Evolutionary conservation across 148 eudicot genomes (phyloP).

Genomic region (Linanthus parryae): DNA sequence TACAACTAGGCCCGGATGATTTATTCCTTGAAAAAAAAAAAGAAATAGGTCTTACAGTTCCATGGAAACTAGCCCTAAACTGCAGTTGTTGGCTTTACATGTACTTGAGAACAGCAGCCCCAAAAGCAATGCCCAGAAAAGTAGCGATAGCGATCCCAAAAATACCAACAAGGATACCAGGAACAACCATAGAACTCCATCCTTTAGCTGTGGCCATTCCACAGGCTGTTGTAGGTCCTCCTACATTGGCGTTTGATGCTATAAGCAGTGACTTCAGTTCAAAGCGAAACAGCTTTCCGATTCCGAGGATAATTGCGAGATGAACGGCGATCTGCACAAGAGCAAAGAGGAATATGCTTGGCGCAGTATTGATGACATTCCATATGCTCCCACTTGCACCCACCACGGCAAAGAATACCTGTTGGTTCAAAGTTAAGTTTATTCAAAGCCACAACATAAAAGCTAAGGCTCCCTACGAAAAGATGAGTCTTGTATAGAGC

Average conservation of each 20-base stretch:
- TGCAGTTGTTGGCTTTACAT: constrained; percentile 47
- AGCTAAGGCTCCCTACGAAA: too few relatives aligned
- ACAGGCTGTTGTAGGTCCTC: constrained; percentile 94
- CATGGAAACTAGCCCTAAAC: too few relatives aligned
- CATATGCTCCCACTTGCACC: constrained; percentile 80
- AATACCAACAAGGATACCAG: constrained; percentile 88
- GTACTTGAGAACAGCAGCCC: constrained; percentile 46
- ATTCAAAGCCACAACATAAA: too few relatives aligned
- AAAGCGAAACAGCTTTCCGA: constrained; percentile 58
- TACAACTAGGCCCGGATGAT: too few relatives aligned
- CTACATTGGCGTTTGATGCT: constrained; percentile 92
- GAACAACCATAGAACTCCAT: constrained; percentile 79
- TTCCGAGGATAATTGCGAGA: constrained; percentile 69
- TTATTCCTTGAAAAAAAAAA: too few relatives aligned
- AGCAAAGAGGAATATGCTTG: constrained; percentile 77
- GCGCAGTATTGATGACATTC: constrained; percentile 73
- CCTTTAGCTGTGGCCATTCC: constrained; percentile 99
- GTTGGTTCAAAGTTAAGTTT: too few relatives aligned
- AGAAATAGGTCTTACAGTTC: too few relatives aligned
- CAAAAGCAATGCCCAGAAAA: constrained; percentile 75
- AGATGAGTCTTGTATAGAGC: too few relatives aligned
- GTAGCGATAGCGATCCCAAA: constrained; percentile 92
- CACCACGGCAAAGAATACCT: constrained; percentile 85
- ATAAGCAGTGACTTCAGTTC: constrained; percentile 61
- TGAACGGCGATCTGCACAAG: constrained; percentile 73